Conservation (phyloP, 352 stramenopile species). For the Pythium phragmiticola region DNA sequence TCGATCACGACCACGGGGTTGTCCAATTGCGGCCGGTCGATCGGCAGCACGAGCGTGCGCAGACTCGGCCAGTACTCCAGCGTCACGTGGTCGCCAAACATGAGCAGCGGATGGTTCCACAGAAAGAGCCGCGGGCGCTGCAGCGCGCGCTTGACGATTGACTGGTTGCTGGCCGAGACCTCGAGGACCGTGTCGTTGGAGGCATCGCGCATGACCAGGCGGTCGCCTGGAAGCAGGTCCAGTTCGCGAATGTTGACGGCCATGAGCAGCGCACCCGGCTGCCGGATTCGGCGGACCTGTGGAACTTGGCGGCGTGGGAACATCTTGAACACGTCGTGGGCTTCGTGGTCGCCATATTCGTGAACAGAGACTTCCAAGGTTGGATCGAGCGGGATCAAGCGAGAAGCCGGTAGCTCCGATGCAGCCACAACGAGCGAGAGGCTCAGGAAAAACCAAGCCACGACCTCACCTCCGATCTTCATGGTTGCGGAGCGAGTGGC, state of each 20-base stretch:
- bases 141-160: conserved; percentile 3
- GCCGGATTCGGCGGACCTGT: conserved; percentile 20
- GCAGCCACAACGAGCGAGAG: background rate
- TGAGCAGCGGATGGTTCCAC: conserved; percentile 46
- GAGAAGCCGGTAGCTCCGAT: background rate
- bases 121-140: conserved; percentile 23
- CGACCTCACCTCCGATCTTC: too few species aligned
- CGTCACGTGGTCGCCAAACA: conserved; percentile 34
- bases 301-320: conserved; percentile 26
- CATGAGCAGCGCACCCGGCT: conserved; percentile 28
- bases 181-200: conserved; percentile 2
- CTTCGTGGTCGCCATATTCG: conserved; percentile 2
- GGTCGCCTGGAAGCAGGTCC: conserved; percentile 30
- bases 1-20: conserved; percentile 38
- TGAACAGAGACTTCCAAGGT: conserved; percentile 4
- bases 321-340: conserved; percentile 15
- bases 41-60: conserved; percentile 41
- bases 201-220: conserved; percentile 22
- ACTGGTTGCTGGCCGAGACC: conserved; percentile 27
- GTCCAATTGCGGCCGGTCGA: conserved; percentile 21
- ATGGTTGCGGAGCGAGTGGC: too few species aligned
- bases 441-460: background rate
- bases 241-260: conserved; percentile 28
- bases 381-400: conserved; percentile 12
- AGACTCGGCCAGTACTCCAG: conserved; percentile 59